These are phyloP conservation scores for Ganoderma multipileum DNA, from an alignment of 1,284 basidiomycete species.

Conservation along the genomic window DNA sequence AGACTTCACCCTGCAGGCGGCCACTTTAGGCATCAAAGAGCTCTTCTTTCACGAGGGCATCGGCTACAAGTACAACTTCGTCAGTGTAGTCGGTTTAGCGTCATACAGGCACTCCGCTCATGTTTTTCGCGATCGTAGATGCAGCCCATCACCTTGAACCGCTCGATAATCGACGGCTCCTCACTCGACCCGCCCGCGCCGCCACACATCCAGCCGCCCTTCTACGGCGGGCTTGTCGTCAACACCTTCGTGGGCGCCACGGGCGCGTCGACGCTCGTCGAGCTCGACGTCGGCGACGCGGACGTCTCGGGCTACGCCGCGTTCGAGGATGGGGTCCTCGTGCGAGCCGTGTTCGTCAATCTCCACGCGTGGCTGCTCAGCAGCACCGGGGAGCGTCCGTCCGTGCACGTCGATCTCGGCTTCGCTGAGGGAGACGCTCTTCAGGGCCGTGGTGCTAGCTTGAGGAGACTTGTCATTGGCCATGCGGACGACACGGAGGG, in stretches of 20 bases:
- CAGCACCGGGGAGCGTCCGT: conserved; percentile 42
- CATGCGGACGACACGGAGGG: conserved; percentile 63
- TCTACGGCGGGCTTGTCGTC: conserved; percentile 62
- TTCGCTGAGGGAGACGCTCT: conserved; percentile 12
- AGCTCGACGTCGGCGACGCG: conserved; percentile 56
- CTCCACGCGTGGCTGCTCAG: conserved; percentile 56
- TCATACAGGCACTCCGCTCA: neutral
- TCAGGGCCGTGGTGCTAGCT: conserved; percentile 2
- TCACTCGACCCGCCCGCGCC: conserved; percentile 51
- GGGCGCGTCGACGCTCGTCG: conserved; percentile 49
- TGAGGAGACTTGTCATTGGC: conserved; percentile 40
- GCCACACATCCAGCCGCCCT: conserved; percentile 64
- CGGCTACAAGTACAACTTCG: conserved; percentile 52
- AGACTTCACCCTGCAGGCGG: conserved; percentile 64
- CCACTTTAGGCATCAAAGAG: conserved; percentile 43
- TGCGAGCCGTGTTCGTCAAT: conserved; percentile 64
- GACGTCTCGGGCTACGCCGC: conserved; percentile 68
- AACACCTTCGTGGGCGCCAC: conserved; percentile 49
- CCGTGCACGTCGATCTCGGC: conserved; percentile 50
- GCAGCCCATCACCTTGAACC: conserved; percentile 58
- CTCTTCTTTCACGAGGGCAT: conserved; percentile 49
- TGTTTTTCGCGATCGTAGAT: conserved; percentile 43
- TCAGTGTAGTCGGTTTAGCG: conserved; percentile 31
- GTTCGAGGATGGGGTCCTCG: conserved; percentile 54
- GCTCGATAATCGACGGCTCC: conserved; percentile 59